A percentile compares a stretch with the other conserved stretches of the same genome.
These are phyloP conservation scores for Aspergillus fischeri DNA, from an alignment of 2,329 filamentous ascomycete species.

Conservation along the genomic window DNA sequence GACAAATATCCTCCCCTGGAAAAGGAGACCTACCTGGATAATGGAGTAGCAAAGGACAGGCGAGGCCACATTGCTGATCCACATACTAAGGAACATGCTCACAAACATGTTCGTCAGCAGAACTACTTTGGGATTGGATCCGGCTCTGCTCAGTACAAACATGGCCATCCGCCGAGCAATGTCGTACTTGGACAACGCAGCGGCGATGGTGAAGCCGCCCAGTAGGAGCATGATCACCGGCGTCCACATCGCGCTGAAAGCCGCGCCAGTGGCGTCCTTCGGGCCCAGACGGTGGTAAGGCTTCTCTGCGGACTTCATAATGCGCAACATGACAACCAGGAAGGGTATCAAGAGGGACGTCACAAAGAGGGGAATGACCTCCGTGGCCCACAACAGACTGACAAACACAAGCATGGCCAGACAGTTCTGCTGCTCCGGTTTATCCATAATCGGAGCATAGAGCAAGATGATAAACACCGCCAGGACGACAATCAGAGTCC, in stretches of 20 bases:
- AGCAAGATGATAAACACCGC: slow-evolving; percentile 71
- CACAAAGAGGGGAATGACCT: slow-evolving; percentile 96
- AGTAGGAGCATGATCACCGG: slow-evolving; percentile 97
- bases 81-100: slow-evolving; percentile 95
- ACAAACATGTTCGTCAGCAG: slow-evolving; percentile 98
- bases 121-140: slow-evolving; percentile 82
- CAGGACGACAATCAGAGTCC: slow-evolving; percentile 67
- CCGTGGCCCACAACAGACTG: slow-evolving; percentile 92
- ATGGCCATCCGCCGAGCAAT: slow-evolving; percentile 98
- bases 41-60: slow-evolving; percentile 97
- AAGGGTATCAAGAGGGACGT: slow-evolving; percentile 93
- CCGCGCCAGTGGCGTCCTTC: slow-evolving; percentile 74
- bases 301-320: slow-evolving; percentile 72
- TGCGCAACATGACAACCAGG: slow-evolving; percentile 77
- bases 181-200: slow-evolving; percentile 91
- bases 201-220: slow-evolving; percentile 92
- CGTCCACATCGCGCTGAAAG: slow-evolving; percentile 98
- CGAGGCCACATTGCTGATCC: slow-evolving; percentile 97
- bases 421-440: slow-evolving; percentile 91
- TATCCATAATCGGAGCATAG: slow-evolving; percentile 74
- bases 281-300: slow-evolving; percentile 69
- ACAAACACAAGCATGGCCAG: slow-evolving; percentile 90
- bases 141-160: slow-evolving; percentile 92
- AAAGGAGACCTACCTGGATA: slow-evolving; percentile 65
- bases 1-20: not conserved